Evolutionary conservation across 768 basidiomycete genomes (phyloP).

Genomic region (Lactarius quietus): DNA sequence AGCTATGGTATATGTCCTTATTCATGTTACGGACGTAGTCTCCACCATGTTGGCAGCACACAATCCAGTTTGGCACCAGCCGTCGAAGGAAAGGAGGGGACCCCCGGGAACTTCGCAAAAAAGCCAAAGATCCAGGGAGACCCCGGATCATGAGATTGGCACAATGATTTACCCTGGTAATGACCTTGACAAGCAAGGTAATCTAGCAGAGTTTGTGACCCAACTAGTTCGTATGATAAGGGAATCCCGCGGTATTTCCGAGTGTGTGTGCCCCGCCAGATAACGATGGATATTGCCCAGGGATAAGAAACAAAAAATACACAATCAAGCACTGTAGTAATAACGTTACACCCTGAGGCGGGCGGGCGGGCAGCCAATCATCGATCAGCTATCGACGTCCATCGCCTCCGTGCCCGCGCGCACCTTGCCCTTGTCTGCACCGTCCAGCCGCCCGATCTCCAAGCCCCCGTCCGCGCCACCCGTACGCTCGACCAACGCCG

Average conservation of each 20-base stretch:
- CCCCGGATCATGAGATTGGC: no score
- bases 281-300: slow-evolving; percentile 10
- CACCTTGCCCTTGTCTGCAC: slow-evolving; percentile 54
- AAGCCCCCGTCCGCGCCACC: slow-evolving; percentile 29
- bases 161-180: no score
- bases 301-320: slow-evolving; percentile 18
- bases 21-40: no score
- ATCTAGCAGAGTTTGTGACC: no score
- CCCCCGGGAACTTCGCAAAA: no score
- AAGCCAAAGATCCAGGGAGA: no score
- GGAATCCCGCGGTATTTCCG: not conserved
- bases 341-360: slow-evolving; percentile 29
- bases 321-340: slow-evolving; percentile 26
- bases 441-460: slow-evolving; percentile 27
- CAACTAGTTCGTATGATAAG: not conserved
- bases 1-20: no score
- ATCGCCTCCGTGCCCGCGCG: slow-evolving; percentile 54
- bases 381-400: slow-evolving; percentile 52
- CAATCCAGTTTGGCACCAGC: no score
- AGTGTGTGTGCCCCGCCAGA: not conserved
- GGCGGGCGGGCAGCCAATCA: not conserved
- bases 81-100: no score
- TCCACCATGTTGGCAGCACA: no score
- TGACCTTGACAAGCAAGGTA: no score
- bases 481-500: slow-evolving; percentile 33